Evolutionary conservation across 345 rosid species (phyloP), one percentile per base, ranked within the genome.

Genomic region (Stellera chamaejasme): DNA sequence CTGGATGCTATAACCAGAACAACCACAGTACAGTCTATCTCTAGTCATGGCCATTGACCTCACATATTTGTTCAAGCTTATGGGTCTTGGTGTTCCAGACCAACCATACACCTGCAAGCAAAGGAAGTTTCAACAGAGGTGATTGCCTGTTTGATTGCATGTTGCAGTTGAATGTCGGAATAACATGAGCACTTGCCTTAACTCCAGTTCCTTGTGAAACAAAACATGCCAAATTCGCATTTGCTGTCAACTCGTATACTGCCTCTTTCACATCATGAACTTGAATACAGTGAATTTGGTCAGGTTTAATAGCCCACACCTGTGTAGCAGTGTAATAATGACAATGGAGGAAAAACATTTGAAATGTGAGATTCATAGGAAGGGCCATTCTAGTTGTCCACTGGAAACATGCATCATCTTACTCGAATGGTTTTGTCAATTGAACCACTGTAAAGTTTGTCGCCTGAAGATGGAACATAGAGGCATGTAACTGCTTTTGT

Each of bases 341-440:
- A 32, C 3, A 32, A 32, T 32, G 7, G 39, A n/a, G 2, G 39
- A 32, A 7, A 7, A 32, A 32, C 39, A 32, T 32, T 3, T 32
- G 0, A 32, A 32, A 32, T 32, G 39, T 32, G 3, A 32, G 5
- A 32, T 32, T 32, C n/a, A n/a, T n/a, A n/a, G n/a, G n/a, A 32
- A 7, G 39, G 7, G 52, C 10, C 28, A 49, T 49, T 51, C n/a
- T 32, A 32, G 39, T 3, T 25, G 9, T 51, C 16, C n/a, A n/a
- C 55, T 25, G 13, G 2, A 27, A 13, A 51, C 12, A 51, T 10
- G 10, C 9, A 53, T n/a, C n/a, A n/a, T 50, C 75, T 77, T 69
- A 79, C 91, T 65, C 85, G 70, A 48, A 81, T 79, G 1, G 87
- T 79, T 66, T 75, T 84, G 71, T 84, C 91, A 42, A 79, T 58